Base-by-base conservation (phyloP, 805 yeast genomes). In the Candida arabinofermentans region DNA sequence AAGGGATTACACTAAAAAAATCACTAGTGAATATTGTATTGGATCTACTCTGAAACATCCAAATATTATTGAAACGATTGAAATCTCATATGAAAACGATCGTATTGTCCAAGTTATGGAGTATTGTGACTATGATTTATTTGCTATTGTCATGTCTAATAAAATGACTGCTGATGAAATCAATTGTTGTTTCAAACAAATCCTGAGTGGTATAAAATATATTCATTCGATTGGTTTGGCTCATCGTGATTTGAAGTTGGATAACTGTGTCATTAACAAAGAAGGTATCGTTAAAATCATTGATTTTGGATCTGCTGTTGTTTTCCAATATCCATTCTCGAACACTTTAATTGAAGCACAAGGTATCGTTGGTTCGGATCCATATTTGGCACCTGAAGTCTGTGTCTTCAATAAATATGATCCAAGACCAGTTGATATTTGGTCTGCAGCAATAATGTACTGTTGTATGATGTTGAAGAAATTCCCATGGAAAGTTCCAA, bases 401-500 rank as follows among this genome's bases (percentile, higher is more conserved):
- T 77, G 90, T 48, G 85, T 87, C 8, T 83, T 86, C 59, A 71
- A 79, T 51, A 82, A 83, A 47, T 89, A 89, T 57, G 95, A 86
- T 59, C 96, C 96, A 13, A 74, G 95, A 49, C 95, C 96, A 1
- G 95, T 89, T 6, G 97, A 89, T 66, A 78, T 89, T 35, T 89
- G 97, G 97, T 86, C 96, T 6, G 80, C 81, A 26, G 96, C 96
- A 8, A 87, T 89, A 45, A 86, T 89, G 37, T 86, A 85, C 64
- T 86, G 95, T 51, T 89, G 96, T 68, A 88, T 89, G 96, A 77
- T 86, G 44, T 70, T 89, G 61, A 83, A 87, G 58, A 85, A 88
- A 66, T 89, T 89, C 66, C 96, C 96, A 8, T 89, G 96, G 96
- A 88, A 87, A 59, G 86, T 87, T 7, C 96, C 97, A 8, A 83